Evolutionary conservation across 1,139 yeast species (phyloP).

Genomic region (Petasospora fabianii): DNA sequence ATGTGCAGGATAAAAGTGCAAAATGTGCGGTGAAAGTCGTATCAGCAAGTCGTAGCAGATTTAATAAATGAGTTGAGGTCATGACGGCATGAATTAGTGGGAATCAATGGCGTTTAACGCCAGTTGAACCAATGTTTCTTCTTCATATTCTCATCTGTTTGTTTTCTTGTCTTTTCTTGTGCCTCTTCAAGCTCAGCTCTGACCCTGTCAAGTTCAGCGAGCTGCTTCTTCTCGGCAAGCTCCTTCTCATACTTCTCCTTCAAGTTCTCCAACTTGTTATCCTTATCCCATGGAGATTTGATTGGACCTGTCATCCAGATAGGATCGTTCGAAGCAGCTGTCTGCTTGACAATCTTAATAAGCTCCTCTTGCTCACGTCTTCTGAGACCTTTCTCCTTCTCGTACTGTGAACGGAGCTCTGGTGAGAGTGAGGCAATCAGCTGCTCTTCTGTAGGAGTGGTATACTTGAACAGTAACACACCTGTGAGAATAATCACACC

Average conservation of each 20-base stretch:
- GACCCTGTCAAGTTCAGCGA: slow-evolving; percentile 43
- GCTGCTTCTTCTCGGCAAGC: slow-evolving; percentile 43
- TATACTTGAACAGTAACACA: slow-evolving; percentile 57
- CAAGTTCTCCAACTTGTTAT: slow-evolving; percentile 34
- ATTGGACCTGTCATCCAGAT: slow-evolving; percentile 78
- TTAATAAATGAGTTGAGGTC: too few relatives aligned
- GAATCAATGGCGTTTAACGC: slow-evolving; percentile 20
- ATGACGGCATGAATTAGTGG: too few relatives aligned
- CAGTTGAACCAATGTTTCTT: slow-evolving; percentile 37
- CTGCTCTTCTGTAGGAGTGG: slow-evolving; percentile 83
- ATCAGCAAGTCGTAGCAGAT: slow-evolving; percentile 1
- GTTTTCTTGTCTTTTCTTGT: slow-evolving; percentile 33
- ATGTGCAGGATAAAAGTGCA: background rate
- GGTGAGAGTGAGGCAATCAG: slow-evolving; percentile 74
- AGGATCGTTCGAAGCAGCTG: slow-evolving; percentile 66
- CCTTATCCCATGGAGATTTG: slow-evolving; percentile 56
- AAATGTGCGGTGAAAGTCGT: background rate
- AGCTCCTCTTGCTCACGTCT: slow-evolving; percentile 62
- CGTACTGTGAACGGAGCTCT: slow-evolving; percentile 74
- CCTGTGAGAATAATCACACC: slow-evolving; percentile 67
- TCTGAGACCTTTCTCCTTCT: slow-evolving; percentile 58
- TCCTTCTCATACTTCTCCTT: slow-evolving; percentile 48
- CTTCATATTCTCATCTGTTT: slow-evolving; percentile 35
- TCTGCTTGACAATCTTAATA: slow-evolving; percentile 59
- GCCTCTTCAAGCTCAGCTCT: slow-evolving; percentile 43